These are phyloP conservation scores for Aspergillus sp. DNA, from an alignment of 2,329 filamentous ascomycete species.

Conservation along the genomic window DNA sequence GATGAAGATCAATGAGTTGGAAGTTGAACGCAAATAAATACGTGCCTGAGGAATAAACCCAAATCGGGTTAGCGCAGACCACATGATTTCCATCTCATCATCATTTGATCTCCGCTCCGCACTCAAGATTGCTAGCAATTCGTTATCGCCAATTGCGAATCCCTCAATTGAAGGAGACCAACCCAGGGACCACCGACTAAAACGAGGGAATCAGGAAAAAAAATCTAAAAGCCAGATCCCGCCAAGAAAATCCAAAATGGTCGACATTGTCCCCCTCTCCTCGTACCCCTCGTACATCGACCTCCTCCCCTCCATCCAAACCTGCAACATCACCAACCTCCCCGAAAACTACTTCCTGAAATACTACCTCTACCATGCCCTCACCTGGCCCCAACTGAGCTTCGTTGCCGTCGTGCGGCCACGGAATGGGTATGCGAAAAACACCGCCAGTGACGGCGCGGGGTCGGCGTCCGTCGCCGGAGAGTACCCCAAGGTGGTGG, in stretches of 20 bases:
- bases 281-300: conserved; percentile 65
- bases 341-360: conserved; percentile 99
- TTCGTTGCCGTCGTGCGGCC: conserved; percentile 94
- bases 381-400: conserved; percentile 95
- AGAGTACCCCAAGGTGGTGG: conserved; percentile 91
- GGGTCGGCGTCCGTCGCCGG: conserved; percentile 16
- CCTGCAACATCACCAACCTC: conserved; percentile 97
- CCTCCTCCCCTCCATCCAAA: conserved; percentile 80
- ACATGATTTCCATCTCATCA: too few species aligned
- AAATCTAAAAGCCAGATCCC: not conserved
- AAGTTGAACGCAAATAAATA: too few species aligned
- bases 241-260: conserved; percentile 31
- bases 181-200: not conserved
- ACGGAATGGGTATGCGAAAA: conserved; percentile 65
- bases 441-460: conserved; percentile 56
- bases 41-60: too few species aligned
- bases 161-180: too few species aligned
- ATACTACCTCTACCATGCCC: conserved; percentile 98
- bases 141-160: too few species aligned
- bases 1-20: too few species aligned
- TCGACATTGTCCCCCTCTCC: conserved; percentile 45
- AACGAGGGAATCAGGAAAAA: not conserved
- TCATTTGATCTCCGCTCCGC: too few species aligned
- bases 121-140: too few species aligned
- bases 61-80: too few species aligned